Evolutionary conservation across 202 grass and related monocot species (phyloP), one percentile per base, ranked within the genome.

Genomic region (Schoenoplectus triqueter): DNA sequence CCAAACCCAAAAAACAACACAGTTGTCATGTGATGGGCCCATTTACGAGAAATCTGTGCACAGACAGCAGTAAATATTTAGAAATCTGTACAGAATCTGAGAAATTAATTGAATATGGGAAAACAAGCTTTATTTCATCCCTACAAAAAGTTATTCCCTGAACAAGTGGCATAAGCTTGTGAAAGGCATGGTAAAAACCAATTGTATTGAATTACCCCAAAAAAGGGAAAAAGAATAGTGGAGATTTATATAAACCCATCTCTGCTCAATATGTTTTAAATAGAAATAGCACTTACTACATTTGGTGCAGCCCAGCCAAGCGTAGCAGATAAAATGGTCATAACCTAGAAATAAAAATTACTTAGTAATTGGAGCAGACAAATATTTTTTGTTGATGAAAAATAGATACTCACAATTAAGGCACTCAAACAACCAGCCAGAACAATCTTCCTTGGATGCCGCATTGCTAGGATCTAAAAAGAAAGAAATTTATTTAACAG

Each of bases 281-380:
- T 76, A 19, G 44, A 65, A 81, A 82, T 88, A 57, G 40, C 50
- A 72, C 91, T 90, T 94, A 99, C 97, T 92, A 99, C 80, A 83
- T 96, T 99, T 73, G 96, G 96, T 79, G 96, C 96, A 87, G 69
- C 90, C 97, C 93, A 99, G 66, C 93, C 97, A 76, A 96, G 84
- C 69, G 73, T 94, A 83, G 86, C 85, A 73, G 97, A 99, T 64
- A 99, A 82, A 91, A 78, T 89, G 7, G 93, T 99, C 97, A 99
- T 99, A 39, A 99, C 91, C 97, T 99, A 92, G 60, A 86, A 84
- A 66, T 62, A 86, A 19, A 78, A 75, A 14, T 74, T 49, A 52
- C 21, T 81, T 10, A 75, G 70, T 66, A 42, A 81, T 40, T 44
- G 22, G 73, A n/a, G 40, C 66, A 17, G 14, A 71, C 47, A 73